These are phyloP conservation scores for Serpula lacrymans DNA, from an alignment of 768 basidiomycete genomes.

Conservation along the genomic window DNA sequence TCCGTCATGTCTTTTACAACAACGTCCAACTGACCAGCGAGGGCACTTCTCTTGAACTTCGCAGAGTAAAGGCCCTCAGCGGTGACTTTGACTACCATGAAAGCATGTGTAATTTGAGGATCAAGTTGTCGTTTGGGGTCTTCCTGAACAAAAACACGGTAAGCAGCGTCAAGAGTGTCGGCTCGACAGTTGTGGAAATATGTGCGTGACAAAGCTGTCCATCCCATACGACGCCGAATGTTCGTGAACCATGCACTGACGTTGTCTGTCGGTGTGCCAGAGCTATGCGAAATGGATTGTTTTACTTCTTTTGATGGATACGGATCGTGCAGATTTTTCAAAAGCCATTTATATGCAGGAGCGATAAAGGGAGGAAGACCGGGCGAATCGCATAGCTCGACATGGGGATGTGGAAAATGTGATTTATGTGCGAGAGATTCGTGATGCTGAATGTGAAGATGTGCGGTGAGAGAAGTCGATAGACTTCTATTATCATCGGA, in stretches of 20 bases:
- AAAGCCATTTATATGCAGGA: slow-evolving; percentile 38
- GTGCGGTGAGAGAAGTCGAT: too few relatives aligned
- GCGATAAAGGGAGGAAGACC: slow-evolving; percentile 4
- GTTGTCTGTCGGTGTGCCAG: slow-evolving; percentile 21
- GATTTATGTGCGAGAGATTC: too few relatives aligned
- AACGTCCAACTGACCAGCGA: slow-evolving; percentile 25
- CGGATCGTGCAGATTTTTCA: slow-evolving; percentile 46
- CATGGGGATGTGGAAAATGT: too few relatives aligned
- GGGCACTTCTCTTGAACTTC: slow-evolving; percentile 20
- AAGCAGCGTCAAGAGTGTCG: slow-evolving; percentile 25
- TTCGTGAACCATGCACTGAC: slow-evolving; percentile 49
- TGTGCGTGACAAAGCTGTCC: slow-evolving; percentile 39
- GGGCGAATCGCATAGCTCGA: too few relatives aligned
- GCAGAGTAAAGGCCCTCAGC: slow-evolving; percentile 29
- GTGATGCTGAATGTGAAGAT: background rate
- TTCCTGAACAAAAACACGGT: slow-evolving; percentile 18
- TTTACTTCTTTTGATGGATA: slow-evolving; percentile 40
- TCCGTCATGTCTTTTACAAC: slow-evolving; percentile 27
- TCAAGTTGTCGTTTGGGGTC: slow-evolving; percentile 9
- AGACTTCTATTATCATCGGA: too few relatives aligned
- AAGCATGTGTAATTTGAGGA: slow-evolving; percentile 16
- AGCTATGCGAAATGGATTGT: slow-evolving; percentile 19
- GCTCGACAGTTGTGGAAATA: slow-evolving; percentile 19
- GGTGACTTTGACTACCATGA: slow-evolving; percentile 22
- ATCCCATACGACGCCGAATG: slow-evolving; percentile 48